Conservation (phyloP, 140 eudicot species). For the Erigeron philadelphicus region DNA sequence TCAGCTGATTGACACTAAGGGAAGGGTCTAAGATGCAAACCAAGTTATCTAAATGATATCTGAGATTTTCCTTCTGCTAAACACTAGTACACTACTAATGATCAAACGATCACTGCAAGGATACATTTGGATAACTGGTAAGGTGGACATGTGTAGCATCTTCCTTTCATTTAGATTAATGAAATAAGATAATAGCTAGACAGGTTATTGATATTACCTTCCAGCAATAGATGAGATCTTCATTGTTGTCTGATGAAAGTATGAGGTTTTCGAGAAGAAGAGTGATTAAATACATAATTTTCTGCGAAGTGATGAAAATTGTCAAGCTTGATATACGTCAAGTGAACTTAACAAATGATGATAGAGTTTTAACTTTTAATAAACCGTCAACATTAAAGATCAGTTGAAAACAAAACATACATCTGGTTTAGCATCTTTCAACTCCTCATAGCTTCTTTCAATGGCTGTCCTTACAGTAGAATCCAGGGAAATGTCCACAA, state of each 20-base stretch:
- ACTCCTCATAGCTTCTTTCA: constrained; percentile 85
- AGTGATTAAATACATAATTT: constrained; percentile 80
- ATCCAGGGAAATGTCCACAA: constrained; percentile 94
- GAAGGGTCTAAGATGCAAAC: too few relatives aligned
- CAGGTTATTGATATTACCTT: constrained; percentile 50
- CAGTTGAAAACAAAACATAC: constrained; percentile 17
- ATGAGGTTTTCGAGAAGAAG: constrained; percentile 92
- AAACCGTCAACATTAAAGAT: neutral
- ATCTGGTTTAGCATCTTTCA: constrained; percentile 87
- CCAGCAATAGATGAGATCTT: constrained; percentile 89
- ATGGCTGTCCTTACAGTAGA: constrained; percentile 85
- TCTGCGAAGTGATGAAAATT: constrained; percentile 41
- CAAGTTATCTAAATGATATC: too few relatives aligned
- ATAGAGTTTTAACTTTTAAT: constrained; percentile 5
- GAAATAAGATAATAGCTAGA: constrained; percentile 14
- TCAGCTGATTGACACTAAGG: neutral
- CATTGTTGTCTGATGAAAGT: constrained; percentile 78
- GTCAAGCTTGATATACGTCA: neutral
- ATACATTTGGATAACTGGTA: neutral
- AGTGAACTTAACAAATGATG: neutral
- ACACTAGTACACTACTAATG: too few relatives aligned
- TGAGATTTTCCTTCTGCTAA: too few relatives aligned
- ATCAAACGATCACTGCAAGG: neutral
- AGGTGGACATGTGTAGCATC: neutral
- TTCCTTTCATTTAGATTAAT: constrained; percentile 7